A percentile compares a stretch with the other conserved stretches of the same genome.
Conservation (phyloP, 2,329 filamentous ascomycete species). For the Incumbomyces delicatus region DNA sequence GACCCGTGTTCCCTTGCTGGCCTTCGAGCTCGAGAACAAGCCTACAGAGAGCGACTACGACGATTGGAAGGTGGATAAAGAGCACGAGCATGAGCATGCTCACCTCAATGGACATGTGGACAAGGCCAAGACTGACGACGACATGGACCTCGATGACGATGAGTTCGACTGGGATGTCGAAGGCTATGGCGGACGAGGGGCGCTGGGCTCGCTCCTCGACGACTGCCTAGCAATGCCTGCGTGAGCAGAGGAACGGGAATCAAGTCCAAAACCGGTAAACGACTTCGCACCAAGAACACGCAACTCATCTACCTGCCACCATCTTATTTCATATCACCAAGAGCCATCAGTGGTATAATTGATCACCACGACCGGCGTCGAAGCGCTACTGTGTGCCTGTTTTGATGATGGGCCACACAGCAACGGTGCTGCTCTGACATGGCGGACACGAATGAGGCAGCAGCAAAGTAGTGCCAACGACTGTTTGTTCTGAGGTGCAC, state of each 20-base stretch:
- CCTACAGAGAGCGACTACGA: slow-evolving; percentile 71
- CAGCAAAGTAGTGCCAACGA: no score
- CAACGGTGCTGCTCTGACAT: no score
- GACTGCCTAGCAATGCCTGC: slow-evolving; percentile 22
- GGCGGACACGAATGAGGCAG: no score
- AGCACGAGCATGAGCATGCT: slow-evolving; percentile 22
- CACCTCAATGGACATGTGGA: slow-evolving; percentile 12
- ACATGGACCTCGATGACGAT: slow-evolving; percentile 33
- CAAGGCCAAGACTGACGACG: slow-evolving; percentile 12
- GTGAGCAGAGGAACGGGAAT: background rate
- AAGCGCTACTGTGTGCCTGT: no score
- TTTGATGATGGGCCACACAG: no score
- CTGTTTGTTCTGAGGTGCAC: no score
- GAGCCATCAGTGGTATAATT: no score
- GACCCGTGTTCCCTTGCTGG: slow-evolving; percentile 65
- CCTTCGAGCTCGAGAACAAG: slow-evolving; percentile 57
- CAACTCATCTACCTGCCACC: no score
- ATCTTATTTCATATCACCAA: no score
- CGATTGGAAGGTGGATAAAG: slow-evolving; percentile 40
- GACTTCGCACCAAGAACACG: no score
- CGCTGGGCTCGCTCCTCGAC: slow-evolving; percentile 34
- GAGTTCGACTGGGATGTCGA: slow-evolving; percentile 56
- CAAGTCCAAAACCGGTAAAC: no score
- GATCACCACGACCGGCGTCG: no score
- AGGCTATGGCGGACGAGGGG: slow-evolving; percentile 23